phyloP scores from a whole-genome alignment of 176 grass and related monocot species.

The Bothriochloa decipiens region DNA sequence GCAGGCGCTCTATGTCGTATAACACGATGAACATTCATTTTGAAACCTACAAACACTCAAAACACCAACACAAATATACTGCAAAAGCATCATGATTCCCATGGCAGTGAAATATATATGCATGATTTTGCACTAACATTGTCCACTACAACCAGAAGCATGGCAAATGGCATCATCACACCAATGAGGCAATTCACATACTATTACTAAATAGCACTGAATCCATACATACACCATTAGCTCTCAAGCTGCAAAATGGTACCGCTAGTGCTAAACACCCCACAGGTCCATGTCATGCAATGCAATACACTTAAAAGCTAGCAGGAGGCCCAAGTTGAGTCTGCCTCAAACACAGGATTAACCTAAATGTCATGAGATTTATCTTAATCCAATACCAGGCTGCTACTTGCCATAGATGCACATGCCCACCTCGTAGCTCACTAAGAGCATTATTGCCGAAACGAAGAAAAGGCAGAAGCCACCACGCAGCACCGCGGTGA shows the following conservation, averaged over 20 bases:
- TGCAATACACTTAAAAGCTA: constrained; percentile 62
- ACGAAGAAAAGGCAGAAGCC: constrained; percentile 84
- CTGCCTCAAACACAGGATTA: constrained; percentile 46
- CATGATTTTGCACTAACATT: constrained; percentile 29
- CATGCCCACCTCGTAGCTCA: constrained; percentile 74
- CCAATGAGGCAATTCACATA: constrained; percentile 23
- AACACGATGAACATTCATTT: not conserved
- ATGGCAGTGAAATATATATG: constrained; percentile 43
- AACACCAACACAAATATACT: not conserved
- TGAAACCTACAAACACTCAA: not conserved
- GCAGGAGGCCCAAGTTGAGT: constrained; percentile 43
- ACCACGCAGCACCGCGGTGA: constrained; percentile 64
- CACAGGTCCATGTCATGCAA: constrained; percentile 36
- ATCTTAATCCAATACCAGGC: constrained; percentile 32
- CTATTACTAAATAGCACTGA: constrained; percentile 25
- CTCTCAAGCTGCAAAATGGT: constrained; percentile 51
- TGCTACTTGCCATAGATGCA: constrained; percentile 76
- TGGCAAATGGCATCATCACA: constrained; percentile 10
- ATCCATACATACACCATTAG: constrained; percentile 50
- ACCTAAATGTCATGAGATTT: constrained; percentile 41
- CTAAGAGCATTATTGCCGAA: constrained; percentile 65
- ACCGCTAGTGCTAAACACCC: constrained; percentile 54
- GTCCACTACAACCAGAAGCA: constrained; percentile 16
- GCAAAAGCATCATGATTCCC: constrained; percentile 23
- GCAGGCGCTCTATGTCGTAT: not conserved